Conservation (phyloP, 140 eudicot genomes). For the Bidens hawaiensis region DNA sequence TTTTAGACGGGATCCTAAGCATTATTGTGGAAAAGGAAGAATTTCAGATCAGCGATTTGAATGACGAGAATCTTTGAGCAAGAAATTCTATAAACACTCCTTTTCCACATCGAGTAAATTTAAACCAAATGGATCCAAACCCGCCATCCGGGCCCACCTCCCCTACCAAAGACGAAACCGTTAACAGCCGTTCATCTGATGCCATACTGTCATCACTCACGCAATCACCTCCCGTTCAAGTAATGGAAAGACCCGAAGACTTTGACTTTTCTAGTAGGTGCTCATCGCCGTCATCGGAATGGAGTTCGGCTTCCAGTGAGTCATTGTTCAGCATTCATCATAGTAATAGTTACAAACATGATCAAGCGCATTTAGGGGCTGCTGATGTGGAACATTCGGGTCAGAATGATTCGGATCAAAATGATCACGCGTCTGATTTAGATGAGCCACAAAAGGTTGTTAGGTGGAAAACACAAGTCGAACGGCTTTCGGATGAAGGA, state of each 20-base stretch:
- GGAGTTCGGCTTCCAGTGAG: constrained; percentile 69
- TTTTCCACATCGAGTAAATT: constrained; percentile 26
- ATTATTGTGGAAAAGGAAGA: constrained; percentile 18
- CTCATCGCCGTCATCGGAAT: constrained; percentile 30
- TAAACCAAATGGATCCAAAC: constrained; percentile 34
- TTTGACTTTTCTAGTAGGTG: constrained; percentile 32
- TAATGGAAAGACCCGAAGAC: constrained; percentile 54
- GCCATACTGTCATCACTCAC: constrained; percentile 30
- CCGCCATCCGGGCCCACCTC: constrained; percentile 22
- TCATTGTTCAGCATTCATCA: constrained; percentile 72
- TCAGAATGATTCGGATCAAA: constrained; percentile 6
- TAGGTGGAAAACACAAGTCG: constrained; percentile 26
- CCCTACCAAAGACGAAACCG: constrained; percentile 10
- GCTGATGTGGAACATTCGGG: constrained; percentile 29
- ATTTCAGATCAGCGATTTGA: constrained; percentile 19
- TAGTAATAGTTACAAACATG: constrained; percentile 38
- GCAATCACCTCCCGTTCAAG: constrained; percentile 55
- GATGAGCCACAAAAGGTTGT: constrained; percentile 30
- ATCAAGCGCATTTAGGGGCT: constrained; percentile 11
- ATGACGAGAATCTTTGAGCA: constrained; percentile 16
- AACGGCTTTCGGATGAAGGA: constrained; percentile 25
- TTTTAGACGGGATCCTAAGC: constrained; percentile 29
- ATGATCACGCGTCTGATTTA: constrained; percentile 11
- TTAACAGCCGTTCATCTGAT: constrained; percentile 15
- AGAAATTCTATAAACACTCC: constrained; percentile 28